A percentile compares a stretch with the other conserved stretches of the same genome.
Evolutionary conservation across 805 yeast genomes (phyloP).

Genomic region (Candida palmyrensis): DNA sequence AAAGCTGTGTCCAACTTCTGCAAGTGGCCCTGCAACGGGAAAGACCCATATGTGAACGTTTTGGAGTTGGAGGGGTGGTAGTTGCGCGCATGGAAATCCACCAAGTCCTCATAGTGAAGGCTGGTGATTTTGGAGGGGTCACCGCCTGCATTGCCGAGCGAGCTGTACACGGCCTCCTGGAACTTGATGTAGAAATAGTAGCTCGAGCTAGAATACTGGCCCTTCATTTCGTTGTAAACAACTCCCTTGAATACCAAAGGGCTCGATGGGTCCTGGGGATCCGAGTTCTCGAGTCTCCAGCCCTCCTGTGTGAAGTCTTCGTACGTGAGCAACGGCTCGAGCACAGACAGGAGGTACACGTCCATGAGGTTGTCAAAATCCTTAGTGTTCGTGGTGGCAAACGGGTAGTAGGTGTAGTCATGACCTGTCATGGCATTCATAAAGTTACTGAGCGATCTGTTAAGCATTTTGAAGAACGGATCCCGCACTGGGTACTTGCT

Average conservation of each 20-base stretch:
- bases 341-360: conserved; percentile 83
- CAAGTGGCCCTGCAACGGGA: conserved; percentile 60
- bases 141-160: conserved; percentile 89
- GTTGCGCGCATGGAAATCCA: conserved; percentile 66
- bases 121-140: conserved; percentile 80
- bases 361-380: conserved; percentile 82
- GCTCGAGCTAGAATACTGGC: conserved; percentile 85
- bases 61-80: conserved; percentile 90
- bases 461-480: conserved; percentile 96
- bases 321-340: conserved; percentile 70
- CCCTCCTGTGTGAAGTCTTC: conserved; percentile 94
- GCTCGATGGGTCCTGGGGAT: conserved; percentile 48
- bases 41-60: conserved; percentile 83
- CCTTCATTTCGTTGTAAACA: conserved; percentile 98
- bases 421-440: conserved; percentile 99
- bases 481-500: conserved; percentile 88
- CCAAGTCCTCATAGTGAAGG: conserved; percentile 66
- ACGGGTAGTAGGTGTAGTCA: conserved; percentile 93
- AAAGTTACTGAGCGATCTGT: conserved; percentile 88
- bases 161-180: conserved; percentile 78
- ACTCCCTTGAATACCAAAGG: conserved; percentile 87
- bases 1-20: conserved; percentile 49
- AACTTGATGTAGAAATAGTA: conserved; percentile 81
- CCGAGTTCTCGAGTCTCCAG: conserved; percentile 85
- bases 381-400: conserved; percentile 82